A percentile compares a stretch with the other conserved stretches of the same genome.
Conservation (phyloP, 371 early-diverging fungal species). For the Mortierella sp. region DNA sequence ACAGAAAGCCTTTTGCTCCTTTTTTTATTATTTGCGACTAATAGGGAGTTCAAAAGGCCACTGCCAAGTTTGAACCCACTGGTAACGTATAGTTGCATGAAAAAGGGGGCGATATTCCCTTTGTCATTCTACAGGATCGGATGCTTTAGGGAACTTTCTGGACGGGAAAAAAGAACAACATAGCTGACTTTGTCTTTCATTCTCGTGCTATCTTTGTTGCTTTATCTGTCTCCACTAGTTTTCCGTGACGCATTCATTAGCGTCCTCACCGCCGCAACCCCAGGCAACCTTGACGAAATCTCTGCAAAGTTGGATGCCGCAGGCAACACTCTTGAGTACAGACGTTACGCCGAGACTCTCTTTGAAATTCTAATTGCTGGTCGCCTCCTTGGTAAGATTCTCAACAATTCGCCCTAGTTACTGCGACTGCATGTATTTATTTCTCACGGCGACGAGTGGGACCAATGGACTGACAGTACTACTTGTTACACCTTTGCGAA, state of each 20-base stretch:
- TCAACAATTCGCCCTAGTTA: neutral
- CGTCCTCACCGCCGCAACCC: constrained; percentile 69
- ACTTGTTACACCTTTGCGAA: neutral
- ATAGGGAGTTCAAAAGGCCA: constrained; percentile 87
- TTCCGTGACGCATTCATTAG: constrained; percentile 84
- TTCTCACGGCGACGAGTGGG: neutral
- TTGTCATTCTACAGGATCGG: neutral
- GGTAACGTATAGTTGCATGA: constrained; percentile 57
- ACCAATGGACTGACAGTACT: neutral
- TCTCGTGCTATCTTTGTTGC: neutral
- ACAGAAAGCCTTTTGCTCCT: neutral
- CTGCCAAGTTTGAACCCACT: constrained; percentile 90
- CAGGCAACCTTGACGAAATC: constrained; percentile 81
- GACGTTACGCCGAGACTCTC: constrained; percentile 93
- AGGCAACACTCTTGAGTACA: constrained; percentile 92
- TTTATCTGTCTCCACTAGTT: constrained; percentile 56
- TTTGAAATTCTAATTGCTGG: constrained; percentile 95
- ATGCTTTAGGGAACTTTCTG: constrained; percentile 1
- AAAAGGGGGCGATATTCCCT: neutral
- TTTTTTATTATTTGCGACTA: constrained; percentile 1
- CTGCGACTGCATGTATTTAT: neutral
- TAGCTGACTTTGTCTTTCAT: neutral
- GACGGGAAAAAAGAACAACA: neutral
- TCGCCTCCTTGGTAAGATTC: constrained; percentile 82
- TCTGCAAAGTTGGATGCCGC: constrained; percentile 83